Evolutionary conservation across 2,329 filamentous ascomycete species (phyloP), one percentile per base, ranked within the genome.

Genomic region (Clarireedia homoeocarpa): DNA sequence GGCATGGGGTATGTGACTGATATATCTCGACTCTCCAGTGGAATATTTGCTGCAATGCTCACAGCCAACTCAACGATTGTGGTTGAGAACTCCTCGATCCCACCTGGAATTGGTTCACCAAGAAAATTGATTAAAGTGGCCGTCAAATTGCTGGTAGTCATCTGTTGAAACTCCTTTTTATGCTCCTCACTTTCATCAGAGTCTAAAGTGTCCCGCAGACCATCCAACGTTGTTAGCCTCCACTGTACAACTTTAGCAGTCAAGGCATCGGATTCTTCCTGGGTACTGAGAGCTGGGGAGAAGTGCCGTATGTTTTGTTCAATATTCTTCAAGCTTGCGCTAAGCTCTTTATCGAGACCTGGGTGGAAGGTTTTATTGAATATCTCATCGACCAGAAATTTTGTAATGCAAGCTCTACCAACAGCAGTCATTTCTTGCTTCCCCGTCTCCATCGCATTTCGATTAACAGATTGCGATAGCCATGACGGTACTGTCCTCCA

Each of bases 341-440:
- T 95, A 24, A 97, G 76, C 9, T 78, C 77, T 0, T 82, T 77
- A 52, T 96, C 90, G 12, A 99, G 78, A 9, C 86, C 86, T 0
- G 94, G 94, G 68, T 99, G 94, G 74, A 99, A 97, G 71, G 88
- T 91, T 53, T 86, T 85, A 70, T 95, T 85, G 70, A 97, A 95
- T 45, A 97, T 82, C 67, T 95, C 89, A 48, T 96, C 89, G 24
- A 92, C 85, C 5, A 99, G 75, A 90, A 92, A 99, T 58, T 85
- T 83, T 27, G 88, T 88, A 63, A 99, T 91, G 61, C 91, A 84
- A 12, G 92, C 91, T 53, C 92, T 84, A 15, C 94, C 94, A 24
- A 95, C 87, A 5, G 91, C 91, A 6, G 91, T 97, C 94, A 99
- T 99, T 72, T 99, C 94, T 71, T 96, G 91, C 68, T 91, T 95